Conservation (phyloP, 2,329 filamentous ascomycete genomes). For the Drechslera avenae region DNA sequence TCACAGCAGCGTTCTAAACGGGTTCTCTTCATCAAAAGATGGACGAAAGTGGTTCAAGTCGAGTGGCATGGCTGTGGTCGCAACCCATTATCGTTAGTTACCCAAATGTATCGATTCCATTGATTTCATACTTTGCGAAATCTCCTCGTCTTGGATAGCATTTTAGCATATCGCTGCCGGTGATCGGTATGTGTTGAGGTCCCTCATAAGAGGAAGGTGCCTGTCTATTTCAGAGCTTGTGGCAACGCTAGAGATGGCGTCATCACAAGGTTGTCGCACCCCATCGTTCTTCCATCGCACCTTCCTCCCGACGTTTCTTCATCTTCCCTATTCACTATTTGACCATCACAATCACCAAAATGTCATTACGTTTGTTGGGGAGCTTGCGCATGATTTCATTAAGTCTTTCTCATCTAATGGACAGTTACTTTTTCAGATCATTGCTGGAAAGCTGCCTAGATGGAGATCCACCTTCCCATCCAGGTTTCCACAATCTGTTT, state of each 20-base stretch:
- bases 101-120: too few species aligned
- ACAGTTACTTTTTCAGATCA: too few species aligned
- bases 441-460: constrained; percentile 10
- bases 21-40: too few species aligned
- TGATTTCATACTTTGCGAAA: too few species aligned
- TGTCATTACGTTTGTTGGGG: not conserved
- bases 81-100: too few species aligned
- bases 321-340: not conserved
- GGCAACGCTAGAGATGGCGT: constrained; percentile 1
- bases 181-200: not conserved
- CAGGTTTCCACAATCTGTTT: constrained; percentile 67
- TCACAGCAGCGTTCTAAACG: too few species aligned
- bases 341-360: not conserved
- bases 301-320: not conserved
- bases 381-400: not conserved
- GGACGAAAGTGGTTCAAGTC: too few species aligned
- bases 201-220: not conserved
- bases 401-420: not conserved
- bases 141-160: too few species aligned
- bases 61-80: too few species aligned
- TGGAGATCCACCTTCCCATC: constrained; percentile 69
- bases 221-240: not conserved
- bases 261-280: constrained; percentile 5
- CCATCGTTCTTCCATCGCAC: not conserved
- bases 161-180: too few species aligned